phyloP scores from a whole-genome alignment of 495 filamentous ascomycete genomes.

The Neurospora cerealis region DNA sequence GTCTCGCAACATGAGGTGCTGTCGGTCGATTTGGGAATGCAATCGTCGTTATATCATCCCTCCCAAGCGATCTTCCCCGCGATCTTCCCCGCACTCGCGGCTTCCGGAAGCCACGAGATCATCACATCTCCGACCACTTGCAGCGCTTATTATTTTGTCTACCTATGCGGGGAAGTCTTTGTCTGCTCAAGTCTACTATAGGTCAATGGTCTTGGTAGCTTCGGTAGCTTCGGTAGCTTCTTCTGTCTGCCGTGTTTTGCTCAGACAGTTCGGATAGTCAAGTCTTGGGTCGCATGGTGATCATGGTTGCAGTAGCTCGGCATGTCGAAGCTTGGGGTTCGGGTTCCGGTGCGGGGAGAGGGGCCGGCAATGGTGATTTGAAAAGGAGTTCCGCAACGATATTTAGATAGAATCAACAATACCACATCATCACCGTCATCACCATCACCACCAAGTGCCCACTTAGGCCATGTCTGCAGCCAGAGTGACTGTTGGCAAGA shows the following conservation, averaged over 20 bases:
- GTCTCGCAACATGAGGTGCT: neutral
- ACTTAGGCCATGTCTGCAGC: too few relatives aligned
- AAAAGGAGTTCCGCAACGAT: too few relatives aligned
- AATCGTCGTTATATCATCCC: neutral
- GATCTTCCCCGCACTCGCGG: neutral
- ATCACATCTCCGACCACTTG: neutral
- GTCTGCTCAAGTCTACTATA: neutral
- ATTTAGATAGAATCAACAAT: too few relatives aligned
- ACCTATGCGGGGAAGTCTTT: neutral
- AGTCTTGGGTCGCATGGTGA: neutral
- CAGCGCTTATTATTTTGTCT: neutral
- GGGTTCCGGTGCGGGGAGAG: neutral
- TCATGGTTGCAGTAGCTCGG: neutral
- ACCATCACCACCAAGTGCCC: too few relatives aligned
- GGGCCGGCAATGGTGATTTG: neutral
- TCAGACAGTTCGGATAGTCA: neutral
- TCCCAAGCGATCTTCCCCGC: neutral
- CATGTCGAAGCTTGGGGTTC: neutral
- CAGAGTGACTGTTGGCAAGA: neutral
- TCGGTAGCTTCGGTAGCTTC: neutral
- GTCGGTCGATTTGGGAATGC: neutral
- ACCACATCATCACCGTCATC: too few relatives aligned
- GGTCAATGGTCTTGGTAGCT: neutral
- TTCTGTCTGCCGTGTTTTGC: neutral
- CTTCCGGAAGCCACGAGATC: neutral